Conservation (phyloP, 2,329 filamentous ascomycete species). For the Botrytis galanthina region DNA sequence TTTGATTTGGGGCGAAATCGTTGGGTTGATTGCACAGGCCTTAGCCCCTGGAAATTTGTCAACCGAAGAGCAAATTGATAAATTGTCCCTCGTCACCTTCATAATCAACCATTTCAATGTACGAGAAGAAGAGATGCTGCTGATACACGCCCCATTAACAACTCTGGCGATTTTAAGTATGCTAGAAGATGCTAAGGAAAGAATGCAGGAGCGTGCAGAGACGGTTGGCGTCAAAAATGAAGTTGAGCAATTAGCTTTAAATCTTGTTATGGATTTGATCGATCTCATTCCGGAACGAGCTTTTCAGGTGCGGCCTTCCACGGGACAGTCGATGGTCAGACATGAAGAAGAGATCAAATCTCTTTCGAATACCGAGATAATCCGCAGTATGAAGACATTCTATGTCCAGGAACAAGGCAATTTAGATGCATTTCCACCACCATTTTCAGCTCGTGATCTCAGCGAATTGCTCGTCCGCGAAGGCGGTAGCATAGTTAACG, state of each 20-base stretch:
- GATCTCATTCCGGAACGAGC: constrained; percentile 64
- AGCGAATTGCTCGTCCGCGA: constrained; percentile 65
- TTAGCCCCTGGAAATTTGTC: constrained; percentile 48
- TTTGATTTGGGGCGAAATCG: constrained; percentile 83
- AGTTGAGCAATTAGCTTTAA: constrained; percentile 40
- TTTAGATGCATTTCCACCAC: constrained; percentile 58
- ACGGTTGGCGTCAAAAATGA: constrained; percentile 30
- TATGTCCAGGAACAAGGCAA: constrained; percentile 70
- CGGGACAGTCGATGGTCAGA: constrained; percentile 30
- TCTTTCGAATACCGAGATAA: constrained; percentile 50
- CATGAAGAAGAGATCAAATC: constrained; percentile 35
- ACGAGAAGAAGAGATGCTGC: constrained; percentile 92
- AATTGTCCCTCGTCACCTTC: constrained; percentile 74
- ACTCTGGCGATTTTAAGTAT: constrained; percentile 60
- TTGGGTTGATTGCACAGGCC: constrained; percentile 64
- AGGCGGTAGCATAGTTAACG: constrained; percentile 51
- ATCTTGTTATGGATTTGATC: constrained; percentile 56
- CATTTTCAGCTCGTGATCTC: constrained; percentile 55
- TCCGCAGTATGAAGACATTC: constrained; percentile 62
- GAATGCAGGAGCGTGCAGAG: constrained; percentile 34
- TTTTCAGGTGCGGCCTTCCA: constrained; percentile 46
- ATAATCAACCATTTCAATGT: constrained; percentile 88
- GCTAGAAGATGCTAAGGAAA: constrained; percentile 54
- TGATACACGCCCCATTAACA: constrained; percentile 76
- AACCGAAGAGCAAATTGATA: constrained; percentile 50